Base-by-base conservation (phyloP, 1,139 yeast genomes). In the Nakaseomyces delphensis region DNA sequence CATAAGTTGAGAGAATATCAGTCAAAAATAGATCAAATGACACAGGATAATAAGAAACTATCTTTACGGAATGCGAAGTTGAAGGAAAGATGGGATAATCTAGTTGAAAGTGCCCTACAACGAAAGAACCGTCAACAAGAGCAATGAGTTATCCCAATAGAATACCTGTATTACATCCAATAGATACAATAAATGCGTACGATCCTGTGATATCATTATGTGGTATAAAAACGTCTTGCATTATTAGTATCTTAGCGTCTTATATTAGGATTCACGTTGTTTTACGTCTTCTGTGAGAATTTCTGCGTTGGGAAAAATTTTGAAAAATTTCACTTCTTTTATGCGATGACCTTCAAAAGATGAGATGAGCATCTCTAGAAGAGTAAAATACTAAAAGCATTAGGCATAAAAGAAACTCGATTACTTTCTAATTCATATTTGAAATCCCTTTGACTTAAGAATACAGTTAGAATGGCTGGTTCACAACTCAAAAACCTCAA, bases 401-500 rank as follows among this genome's bases (percentile, higher is more conserved):
- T n/a, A n/a, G n/a, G n/a, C n/a, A n/a, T n/a, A n/a, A n/a, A n/a
- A n/a, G n/a, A n/a, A n/a, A n/a, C n/a, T n/a, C n/a, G n/a, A n/a
- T n/a, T n/a, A n/a, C n/a, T n/a, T n/a, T n/a, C n/a, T n/a, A n/a
- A n/a, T 21, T 21, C 24, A 6, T 6, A 21, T 21, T 21, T 21
- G 24, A 6, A 6, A 6, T 21, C 24, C 24, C 24, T 21, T 9
- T 6, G 24, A 25, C 5, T 7, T 28, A 14, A 2, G 16, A 28
- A 13, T 14, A 13, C 5, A 6, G 5, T 14, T 6, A 28, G 2
- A 28, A 85, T 85, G 95, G 96, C 87, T 20, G 94, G 94, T 15
- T 84, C 96, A 15, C 96, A 87, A 67, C 70, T 87, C 50, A 87
- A 86, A 61, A 79, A 78, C 67, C 72, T 87, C 45, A 85, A 82